Evolutionary conservation across 1,284 basidiomycete genomes (phyloP), one percentile per base, ranked within the genome.

Genomic region (Farysia itapuensis): DNA sequence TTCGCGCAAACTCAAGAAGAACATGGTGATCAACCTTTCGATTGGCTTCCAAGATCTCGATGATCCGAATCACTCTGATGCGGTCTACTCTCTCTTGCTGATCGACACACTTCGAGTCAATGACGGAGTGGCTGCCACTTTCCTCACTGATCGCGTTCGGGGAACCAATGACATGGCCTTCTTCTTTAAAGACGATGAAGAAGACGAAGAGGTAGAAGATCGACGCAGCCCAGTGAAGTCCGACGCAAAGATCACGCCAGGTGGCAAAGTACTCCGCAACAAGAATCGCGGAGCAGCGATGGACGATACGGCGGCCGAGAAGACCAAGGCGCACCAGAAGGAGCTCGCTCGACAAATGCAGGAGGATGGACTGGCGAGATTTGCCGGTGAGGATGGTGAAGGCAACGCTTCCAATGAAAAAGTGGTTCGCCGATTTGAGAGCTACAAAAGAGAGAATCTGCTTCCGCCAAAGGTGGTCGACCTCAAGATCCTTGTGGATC

Each of bases 361-460:
- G 71, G 78, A 83, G 2, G 87, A 89, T 25, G 95, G 94, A 16
- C 75, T 97, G 19, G 84, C 86, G 50, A 87, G 86, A 67, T 96
- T 86, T 75, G 88, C 89, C 1, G 69, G 63, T 19, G 72, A 67
- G 21, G 72, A 67, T 23, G 58, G 87, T 84, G 19, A 84, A 81
- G 74, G 31, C 46, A 73, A 57, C 85, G 86, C 22, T 88, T 70
- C 32, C 34, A 74, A 63, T 86, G 87, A 26, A 89, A 90, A 57
- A 64, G 67, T 39, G 1, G 93, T 93, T 85, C 94, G 94, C 77
- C 85, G 87, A 59, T 98, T 96, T 80, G 91, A 93, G 79, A 94
- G 90, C 68, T 99, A 97, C 79, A 92, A 91, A 78, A 87, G 93
- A 28, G 94, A 97, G 75, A 88, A 84, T 18, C 89, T 87, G 49